Conservation (phyloP, 169 alveolate genomes). For the Cryptosporidium parvum region DNA sequence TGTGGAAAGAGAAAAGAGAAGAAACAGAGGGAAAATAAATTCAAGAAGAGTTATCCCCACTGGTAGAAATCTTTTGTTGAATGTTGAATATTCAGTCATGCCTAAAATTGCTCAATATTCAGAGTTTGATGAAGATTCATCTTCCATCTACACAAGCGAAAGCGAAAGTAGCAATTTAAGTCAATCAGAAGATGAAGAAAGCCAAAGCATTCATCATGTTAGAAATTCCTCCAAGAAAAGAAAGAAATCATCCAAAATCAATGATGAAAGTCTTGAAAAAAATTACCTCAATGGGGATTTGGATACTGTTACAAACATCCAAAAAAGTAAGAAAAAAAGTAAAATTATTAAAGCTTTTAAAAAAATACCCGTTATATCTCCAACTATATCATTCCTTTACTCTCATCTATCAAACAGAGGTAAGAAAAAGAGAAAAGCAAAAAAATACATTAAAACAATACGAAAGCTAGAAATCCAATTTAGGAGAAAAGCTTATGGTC, state of each 20-base stretch:
- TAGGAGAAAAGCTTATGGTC: conserved; percentile 45
- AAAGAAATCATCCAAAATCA: neutral
- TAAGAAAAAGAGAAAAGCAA: conserved; percentile 41
- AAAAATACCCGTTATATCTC: conserved; percentile 25
- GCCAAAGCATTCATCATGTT: neutral
- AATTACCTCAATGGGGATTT: conserved; percentile 9
- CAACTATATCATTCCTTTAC: conserved; percentile 11
- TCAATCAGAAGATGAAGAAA: neutral
- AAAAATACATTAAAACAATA: conserved; percentile 3
- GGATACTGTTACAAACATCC: conserved; percentile 11
- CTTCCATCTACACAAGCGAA: neutral
- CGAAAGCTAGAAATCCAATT: conserved; percentile 33
- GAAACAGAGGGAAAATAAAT: neutral
- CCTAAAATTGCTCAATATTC: conserved; percentile 23
- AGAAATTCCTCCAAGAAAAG: neutral
- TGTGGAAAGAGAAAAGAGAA: neutral
- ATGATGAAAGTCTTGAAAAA: neutral
- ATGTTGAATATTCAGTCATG: neutral
- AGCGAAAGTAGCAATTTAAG: neutral
- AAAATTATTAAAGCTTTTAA: conserved; percentile 6
- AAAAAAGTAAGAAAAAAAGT: conserved; percentile 4
- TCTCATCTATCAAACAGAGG: conserved; percentile 36
- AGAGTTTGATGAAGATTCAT: neutral
- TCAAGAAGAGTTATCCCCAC: neutral
- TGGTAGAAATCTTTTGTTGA: neutral